Percentiles rank a stretch among this genome's conserved stretches.
These are phyloP conservation scores for Yamadazyma kanchanaburiensis DNA, from an alignment of 1,139 yeast species.

Conservation along the genomic window DNA sequence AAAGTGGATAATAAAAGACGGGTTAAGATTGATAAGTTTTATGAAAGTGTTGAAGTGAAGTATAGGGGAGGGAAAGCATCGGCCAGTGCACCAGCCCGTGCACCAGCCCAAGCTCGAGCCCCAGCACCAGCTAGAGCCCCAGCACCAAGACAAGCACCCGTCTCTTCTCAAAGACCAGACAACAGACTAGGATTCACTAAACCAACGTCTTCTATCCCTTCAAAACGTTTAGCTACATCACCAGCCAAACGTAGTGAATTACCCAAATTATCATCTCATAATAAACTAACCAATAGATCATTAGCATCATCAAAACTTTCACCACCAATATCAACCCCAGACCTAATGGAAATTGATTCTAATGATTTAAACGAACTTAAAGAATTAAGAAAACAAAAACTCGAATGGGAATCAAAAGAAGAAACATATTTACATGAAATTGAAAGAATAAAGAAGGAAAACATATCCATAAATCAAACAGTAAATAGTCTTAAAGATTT, in stretches of 20 bases:
- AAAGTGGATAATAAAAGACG: conserved; percentile 73
- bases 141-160: conserved; percentile 4
- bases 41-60: conserved; percentile 54
- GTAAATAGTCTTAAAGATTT: conserved; percentile 27
- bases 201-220: conserved; percentile 39
- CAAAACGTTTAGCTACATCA: conserved; percentile 65
- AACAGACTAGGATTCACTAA: too few relatives aligned
- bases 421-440: conserved; percentile 34
- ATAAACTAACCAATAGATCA: conserved; percentile 38
- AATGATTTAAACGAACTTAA: conserved; percentile 48
- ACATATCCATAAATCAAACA: conserved; percentile 41
- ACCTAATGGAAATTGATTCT: conserved; percentile 10
- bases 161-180: too few relatives aligned
- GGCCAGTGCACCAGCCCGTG: conserved; percentile 1
- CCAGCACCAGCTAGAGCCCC: conserved; percentile 2
- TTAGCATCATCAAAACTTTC: conserved; percentile 17
- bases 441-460: conserved; percentile 44
- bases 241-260: conserved; percentile 50
- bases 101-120: conserved; percentile 3
- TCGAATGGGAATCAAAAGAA: conserved; percentile 46
- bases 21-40: conserved; percentile 61
- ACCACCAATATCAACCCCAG: conserved; percentile 8
- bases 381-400: conserved; percentile 49
- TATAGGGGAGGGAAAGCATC: conserved; percentile 20
- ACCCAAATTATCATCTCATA: conserved; percentile 25